Evolutionary conservation across 768 basidiomycete species (phyloP).

Genomic region (Xanthoconium stramineum): DNA sequence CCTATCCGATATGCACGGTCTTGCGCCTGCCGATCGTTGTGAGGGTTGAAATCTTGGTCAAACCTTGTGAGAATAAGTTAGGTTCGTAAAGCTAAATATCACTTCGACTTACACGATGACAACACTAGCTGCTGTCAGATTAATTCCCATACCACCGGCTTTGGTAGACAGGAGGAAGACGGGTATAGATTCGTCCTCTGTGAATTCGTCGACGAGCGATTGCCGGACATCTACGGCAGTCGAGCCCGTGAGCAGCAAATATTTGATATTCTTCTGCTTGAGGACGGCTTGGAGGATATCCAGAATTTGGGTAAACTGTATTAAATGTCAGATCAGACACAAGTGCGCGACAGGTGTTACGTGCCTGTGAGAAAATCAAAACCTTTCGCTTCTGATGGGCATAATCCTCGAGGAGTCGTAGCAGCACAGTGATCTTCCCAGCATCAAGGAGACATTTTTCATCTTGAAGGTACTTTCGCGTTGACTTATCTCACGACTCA

Average conservation of each 20-base stretch:
- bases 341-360: constrained; percentile 12
- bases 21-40: constrained; percentile 96
- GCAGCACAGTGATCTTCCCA: constrained; percentile 78
- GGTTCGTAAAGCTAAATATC: not conserved
- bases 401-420: constrained; percentile 70
- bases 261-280: constrained; percentile 67
- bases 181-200: constrained; percentile 73
- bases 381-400: constrained; percentile 69
- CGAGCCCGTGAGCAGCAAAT: constrained; percentile 83
- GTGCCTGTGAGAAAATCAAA: constrained; percentile 91
- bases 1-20: constrained; percentile 98
- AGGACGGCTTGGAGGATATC: constrained; percentile 89
- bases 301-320: constrained; percentile 90
- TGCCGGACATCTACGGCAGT: constrained; percentile 94
- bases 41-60: constrained; percentile 97
- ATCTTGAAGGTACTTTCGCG: constrained; percentile 69
- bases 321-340: not conserved
- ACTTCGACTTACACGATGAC: constrained; percentile 74
- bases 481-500: constrained; percentile 45
- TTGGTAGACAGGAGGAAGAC: constrained; percentile 92
- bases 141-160: constrained; percentile 96
- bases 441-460: constrained; percentile 78
- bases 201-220: constrained; percentile 93
- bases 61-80: constrained; percentile 50
- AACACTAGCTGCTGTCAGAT: constrained; percentile 91